phyloP scores from a whole-genome alignment of 495 filamentous ascomycete species.

The Aspergillus diversus region DNA sequence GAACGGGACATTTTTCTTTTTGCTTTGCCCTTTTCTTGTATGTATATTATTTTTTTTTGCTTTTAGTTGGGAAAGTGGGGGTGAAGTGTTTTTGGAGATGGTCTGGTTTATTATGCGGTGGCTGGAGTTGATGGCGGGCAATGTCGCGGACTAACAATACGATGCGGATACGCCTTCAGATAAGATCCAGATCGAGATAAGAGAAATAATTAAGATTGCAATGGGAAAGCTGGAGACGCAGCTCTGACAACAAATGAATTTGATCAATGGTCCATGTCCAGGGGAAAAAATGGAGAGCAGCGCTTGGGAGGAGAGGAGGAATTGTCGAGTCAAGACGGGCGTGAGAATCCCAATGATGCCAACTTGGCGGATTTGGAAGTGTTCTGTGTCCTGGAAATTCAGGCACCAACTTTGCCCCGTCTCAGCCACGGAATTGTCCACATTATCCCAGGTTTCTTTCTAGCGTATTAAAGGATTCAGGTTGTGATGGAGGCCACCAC shows the following conservation, averaged over 20 bases:
- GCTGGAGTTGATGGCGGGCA: no score
- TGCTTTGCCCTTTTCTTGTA: constrained; percentile 13
- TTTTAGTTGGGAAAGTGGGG: constrained; percentile 8
- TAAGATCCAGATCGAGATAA: neutral
- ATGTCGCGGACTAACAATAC: no score
- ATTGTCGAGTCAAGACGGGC: neutral
- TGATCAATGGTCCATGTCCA: neutral
- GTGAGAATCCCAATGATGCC: neutral
- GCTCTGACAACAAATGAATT: neutral
- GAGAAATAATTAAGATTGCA: neutral
- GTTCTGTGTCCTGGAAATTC: constrained; percentile 5
- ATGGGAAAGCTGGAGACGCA: neutral
- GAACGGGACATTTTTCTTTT: constrained; percentile 39
- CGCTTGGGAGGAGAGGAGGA: constrained; percentile 8
- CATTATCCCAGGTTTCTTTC: no score
- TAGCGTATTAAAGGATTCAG: no score
- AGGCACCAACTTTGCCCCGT: constrained; percentile 13
- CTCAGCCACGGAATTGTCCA: no score
- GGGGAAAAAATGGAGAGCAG: neutral
- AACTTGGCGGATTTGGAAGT: constrained; percentile 15
- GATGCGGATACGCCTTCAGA: neutral
- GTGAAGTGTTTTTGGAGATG: neutral
- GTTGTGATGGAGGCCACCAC: no score
- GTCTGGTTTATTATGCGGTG: neutral
- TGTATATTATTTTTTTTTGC: neutral